Conservation (phyloP, 1,284 basidiomycete genomes). For the Volvariella surrecta region DNA sequence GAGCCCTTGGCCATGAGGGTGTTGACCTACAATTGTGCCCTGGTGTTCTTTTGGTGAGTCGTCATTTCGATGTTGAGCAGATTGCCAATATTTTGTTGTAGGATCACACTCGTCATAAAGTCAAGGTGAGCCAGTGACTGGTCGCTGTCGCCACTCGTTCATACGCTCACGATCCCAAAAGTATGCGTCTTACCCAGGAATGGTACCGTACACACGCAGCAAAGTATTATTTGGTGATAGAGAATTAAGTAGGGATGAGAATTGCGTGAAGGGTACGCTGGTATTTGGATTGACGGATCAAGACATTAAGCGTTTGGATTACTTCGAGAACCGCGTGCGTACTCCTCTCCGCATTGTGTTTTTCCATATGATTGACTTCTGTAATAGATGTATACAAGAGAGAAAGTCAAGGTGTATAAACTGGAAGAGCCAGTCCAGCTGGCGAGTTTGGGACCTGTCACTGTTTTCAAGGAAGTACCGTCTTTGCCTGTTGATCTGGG, state of each 20-base stretch:
- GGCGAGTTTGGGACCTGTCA: background rate
- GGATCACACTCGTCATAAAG: slow-evolving; percentile 72
- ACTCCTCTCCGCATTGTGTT: background rate
- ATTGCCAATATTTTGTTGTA: slow-evolving; percentile 16
- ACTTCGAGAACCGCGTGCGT: slow-evolving; percentile 51
- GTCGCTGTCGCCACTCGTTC: background rate
- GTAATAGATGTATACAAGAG: slow-evolving; percentile 37
- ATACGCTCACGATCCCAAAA: background rate
- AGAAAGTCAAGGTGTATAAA: slow-evolving; percentile 44
- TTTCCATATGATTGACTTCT: background rate
- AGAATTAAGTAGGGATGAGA: slow-evolving; percentile 40
- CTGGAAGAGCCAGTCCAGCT: slow-evolving; percentile 31
- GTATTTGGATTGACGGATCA: slow-evolving; percentile 53
- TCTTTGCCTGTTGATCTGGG: background rate
- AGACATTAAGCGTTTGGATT: slow-evolving; percentile 59
- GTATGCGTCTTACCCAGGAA: slow-evolving; percentile 3
- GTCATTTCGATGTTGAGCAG: background rate
- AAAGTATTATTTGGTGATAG: slow-evolving; percentile 27
- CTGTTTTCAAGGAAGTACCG: background rate
- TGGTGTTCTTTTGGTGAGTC: slow-evolving; percentile 35
- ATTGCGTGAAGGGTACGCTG: slow-evolving; percentile 62
- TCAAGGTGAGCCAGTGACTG: slow-evolving; percentile 26
- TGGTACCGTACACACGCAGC: slow-evolving; percentile 44
- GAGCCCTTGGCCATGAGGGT: slow-evolving; percentile 55
- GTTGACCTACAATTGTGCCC: slow-evolving; percentile 47